Evolutionary conservation across 2,329 filamentous ascomycete species (phyloP).

Genomic region (Lachnum nothofagi): DNA sequence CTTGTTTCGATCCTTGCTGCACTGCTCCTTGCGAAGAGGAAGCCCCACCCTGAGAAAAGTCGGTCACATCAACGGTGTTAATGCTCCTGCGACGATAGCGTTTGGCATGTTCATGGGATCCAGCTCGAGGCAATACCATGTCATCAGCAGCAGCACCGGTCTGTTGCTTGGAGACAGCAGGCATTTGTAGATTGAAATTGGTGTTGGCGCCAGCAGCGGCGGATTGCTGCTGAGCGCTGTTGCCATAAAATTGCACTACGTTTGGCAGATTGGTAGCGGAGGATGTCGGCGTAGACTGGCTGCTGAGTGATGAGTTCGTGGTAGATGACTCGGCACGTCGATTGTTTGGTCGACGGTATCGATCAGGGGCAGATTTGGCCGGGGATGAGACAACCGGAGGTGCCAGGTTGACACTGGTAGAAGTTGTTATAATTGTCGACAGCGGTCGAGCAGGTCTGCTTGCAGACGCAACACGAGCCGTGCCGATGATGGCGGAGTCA

Average conservation of each 20-base stretch:
- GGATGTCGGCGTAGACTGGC: constrained; percentile 40
- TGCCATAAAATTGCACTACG: constrained; percentile 51
- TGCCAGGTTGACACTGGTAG: constrained; percentile 48
- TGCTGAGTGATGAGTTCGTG: constrained; percentile 23
- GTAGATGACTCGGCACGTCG: constrained; percentile 42
- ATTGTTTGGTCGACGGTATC: constrained; percentile 67
- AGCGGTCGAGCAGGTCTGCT: constrained; percentile 30
- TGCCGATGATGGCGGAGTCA: constrained; percentile 44
- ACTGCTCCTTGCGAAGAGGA: constrained; percentile 16
- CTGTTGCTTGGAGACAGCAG: constrained; percentile 23
- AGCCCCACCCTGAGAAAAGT: constrained; percentile 14
- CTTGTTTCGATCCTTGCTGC: constrained; percentile 28
- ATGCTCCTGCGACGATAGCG: constrained; percentile 79
- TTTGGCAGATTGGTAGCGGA: constrained; percentile 49
- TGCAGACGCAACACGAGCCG: constrained; percentile 26
- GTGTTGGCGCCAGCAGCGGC: constrained; percentile 20
- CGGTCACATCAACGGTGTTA: constrained; percentile 53
- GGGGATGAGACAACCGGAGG: constrained; percentile 43
- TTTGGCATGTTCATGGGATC: constrained; percentile 62
- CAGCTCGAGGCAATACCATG: constrained; percentile 50
- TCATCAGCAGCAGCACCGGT: constrained; percentile 26
- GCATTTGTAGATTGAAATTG: constrained; percentile 25
- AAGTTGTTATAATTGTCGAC: constrained; percentile 38
- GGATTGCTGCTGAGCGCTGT: constrained; percentile 31
- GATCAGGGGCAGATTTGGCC: constrained; percentile 68